Evolutionary conservation across 345 rosid genomes (phyloP).

Genomic region (Geranium rotundifolium): DNA sequence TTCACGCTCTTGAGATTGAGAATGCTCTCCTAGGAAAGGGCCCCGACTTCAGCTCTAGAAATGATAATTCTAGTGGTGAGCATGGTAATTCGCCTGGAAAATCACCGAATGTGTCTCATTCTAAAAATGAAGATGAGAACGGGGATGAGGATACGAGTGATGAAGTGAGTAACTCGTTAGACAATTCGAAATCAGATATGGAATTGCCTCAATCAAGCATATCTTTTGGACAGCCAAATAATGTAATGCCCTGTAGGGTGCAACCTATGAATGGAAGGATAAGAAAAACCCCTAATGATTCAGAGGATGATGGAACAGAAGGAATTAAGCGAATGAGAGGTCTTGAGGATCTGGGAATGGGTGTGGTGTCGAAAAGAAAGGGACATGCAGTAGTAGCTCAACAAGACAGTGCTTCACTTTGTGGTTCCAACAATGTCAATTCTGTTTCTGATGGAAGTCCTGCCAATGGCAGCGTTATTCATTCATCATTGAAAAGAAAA

Average conservation of each 20-base stretch:
- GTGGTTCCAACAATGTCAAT: constrained; percentile 30
- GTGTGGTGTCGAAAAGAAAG: constrained; percentile 34
- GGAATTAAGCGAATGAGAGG: constrained; percentile 97
- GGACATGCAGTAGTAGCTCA: constrained; percentile 22
- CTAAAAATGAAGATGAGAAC: constrained; percentile 39
- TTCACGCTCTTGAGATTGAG: constrained; percentile 89
- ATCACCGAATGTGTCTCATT: constrained; percentile 36
- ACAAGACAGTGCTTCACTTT: constrained; percentile 27
- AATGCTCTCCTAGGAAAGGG: constrained; percentile 51
- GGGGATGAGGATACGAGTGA: constrained; percentile 26
- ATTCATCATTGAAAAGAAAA: constrained; percentile 41
- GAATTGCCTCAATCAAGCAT: constrained; percentile 60
- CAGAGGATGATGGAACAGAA: constrained; percentile 95
- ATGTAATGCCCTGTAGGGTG: constrained; percentile 30
- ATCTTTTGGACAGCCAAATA: constrained; percentile 58
- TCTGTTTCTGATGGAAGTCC: constrained; percentile 40
- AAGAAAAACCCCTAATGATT: constrained; percentile 93
- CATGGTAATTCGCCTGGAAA: constrained; percentile 33
- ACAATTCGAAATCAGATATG: constrained; percentile 32
- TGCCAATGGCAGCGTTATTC: constrained; percentile 36
- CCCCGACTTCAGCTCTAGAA: constrained; percentile 24
- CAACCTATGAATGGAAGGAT: constrained; percentile 46
- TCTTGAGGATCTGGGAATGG: constrained; percentile 79
- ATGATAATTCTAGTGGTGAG: constrained; percentile 21
- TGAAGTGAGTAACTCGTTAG: constrained; percentile 4